phyloP scores from a whole-genome alignment of 352 stramenopile species.

The Hyaloperonospora brassicae region DNA sequence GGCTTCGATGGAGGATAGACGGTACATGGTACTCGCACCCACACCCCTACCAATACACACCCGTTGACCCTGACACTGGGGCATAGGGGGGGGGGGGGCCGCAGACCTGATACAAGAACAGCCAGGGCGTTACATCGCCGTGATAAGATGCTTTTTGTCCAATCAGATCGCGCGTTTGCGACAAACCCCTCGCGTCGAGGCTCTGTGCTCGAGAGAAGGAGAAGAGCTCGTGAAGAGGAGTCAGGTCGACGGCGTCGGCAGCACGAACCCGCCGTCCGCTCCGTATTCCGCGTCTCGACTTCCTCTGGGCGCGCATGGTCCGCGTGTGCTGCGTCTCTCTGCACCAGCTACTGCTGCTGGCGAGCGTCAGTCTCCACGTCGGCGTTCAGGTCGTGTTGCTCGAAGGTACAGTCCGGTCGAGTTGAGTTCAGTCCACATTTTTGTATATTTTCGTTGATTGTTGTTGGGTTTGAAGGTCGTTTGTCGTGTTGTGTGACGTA shows the following conservation, averaged over 20 bases:
- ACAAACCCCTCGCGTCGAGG: background rate
- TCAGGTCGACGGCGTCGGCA: too few species aligned
- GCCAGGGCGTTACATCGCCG: too few species aligned
- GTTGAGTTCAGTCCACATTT: conserved; percentile 2
- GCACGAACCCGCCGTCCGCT: background rate
- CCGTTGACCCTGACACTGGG: too few species aligned
- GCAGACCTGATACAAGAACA: too few species aligned
- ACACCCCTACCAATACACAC: too few species aligned
- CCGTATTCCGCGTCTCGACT: conserved; percentile 3
- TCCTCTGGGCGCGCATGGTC: conserved; percentile 7
- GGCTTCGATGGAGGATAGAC: too few species aligned
- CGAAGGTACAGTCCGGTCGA: conserved; percentile 14
- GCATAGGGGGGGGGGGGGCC: too few species aligned
- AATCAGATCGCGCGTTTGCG: background rate
- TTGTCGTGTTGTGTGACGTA: too few species aligned
- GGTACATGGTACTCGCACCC: too few species aligned
- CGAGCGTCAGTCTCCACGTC: conserved; percentile 9
- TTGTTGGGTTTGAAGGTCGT: too few species aligned
- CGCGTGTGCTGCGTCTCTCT: conserved; percentile 1
- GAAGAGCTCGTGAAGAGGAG: background rate
- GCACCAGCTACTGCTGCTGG: conserved; percentile 14
- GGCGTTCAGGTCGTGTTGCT: conserved; percentile 12
- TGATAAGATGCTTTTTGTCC: background rate
- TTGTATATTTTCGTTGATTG: too few species aligned
- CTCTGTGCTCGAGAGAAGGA: conserved; percentile 9